Conservation (phyloP, 306 rosid species). For the Mimosa bimucronata region DNA sequence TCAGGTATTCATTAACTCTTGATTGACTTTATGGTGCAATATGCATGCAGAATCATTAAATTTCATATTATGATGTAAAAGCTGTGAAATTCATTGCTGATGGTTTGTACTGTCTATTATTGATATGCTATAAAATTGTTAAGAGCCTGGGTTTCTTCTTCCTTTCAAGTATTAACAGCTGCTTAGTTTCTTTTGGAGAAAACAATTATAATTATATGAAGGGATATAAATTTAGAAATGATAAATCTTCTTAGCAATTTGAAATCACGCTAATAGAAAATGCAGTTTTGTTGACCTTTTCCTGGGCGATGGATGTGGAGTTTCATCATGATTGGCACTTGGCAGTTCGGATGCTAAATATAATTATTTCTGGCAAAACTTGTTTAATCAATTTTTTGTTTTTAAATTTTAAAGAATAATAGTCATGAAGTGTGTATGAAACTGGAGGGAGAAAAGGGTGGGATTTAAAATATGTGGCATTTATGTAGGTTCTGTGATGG, state of each 20-base stretch:
- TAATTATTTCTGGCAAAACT: not conserved
- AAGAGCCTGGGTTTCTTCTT: constrained; percentile 17
- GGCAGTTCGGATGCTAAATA: not conserved
- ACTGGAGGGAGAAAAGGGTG: not conserved
- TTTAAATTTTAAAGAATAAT: not conserved
- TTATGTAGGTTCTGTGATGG: not conserved
- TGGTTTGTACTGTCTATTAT: constrained; percentile 4
- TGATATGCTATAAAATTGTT: not conserved
- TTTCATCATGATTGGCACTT: not conserved
- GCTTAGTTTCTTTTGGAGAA: not conserved
- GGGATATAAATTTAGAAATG: not conserved
- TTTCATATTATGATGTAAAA: constrained; percentile 27
- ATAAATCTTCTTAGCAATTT: not conserved
- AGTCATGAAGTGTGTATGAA: not conserved
- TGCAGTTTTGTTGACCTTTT: not conserved
- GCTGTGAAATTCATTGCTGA: not conserved
- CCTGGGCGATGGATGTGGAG: not conserved
- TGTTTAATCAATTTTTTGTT: not conserved
- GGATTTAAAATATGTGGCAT: not conserved
- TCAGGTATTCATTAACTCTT: constrained; percentile 57
- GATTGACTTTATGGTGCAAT: constrained; percentile 9
- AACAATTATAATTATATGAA: not conserved
- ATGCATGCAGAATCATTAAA: constrained; percentile 13
- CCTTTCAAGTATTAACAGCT: not conserved
- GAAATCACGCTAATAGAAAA: not conserved